Percentiles rank a stretch among this genome's conserved stretches.
Conservation (phyloP, 768 basidiomycete genomes). For the Leccinum disarticulatum region DNA sequence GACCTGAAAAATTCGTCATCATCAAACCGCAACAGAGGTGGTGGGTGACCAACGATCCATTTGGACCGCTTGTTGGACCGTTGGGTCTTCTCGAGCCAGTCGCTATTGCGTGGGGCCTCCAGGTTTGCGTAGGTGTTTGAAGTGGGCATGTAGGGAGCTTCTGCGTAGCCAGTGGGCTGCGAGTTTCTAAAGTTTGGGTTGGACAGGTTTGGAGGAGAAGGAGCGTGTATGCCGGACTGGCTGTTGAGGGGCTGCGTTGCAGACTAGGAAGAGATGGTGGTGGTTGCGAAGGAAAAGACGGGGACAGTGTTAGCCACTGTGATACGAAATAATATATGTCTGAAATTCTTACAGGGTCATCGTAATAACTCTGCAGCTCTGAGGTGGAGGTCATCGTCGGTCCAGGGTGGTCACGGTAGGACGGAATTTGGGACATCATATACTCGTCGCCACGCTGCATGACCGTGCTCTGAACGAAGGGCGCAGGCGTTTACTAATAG, state of each 20-base stretch:
- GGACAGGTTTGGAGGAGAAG: constrained; percentile 26
- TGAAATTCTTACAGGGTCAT: constrained; percentile 21
- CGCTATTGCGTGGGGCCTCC: constrained; percentile 33
- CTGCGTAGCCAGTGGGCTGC: constrained; percentile 23
- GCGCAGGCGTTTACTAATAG: background rate
- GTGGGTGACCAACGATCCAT: constrained; percentile 49
- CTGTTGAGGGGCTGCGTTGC: constrained; percentile 35
- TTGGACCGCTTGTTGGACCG: constrained; percentile 45
- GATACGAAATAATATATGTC: constrained; percentile 6
- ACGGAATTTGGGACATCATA: constrained; percentile 26
- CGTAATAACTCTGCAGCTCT: constrained; percentile 32
- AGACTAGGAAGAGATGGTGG: constrained; percentile 9
- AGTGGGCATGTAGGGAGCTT: constrained; percentile 25
- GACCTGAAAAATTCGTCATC: constrained; percentile 39
- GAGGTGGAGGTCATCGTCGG: constrained; percentile 11
- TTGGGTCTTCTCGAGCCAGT: constrained; percentile 41
- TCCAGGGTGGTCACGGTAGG: constrained; percentile 22
- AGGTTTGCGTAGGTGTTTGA: constrained; percentile 35
- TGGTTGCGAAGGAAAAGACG: background rate
- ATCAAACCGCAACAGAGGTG: background rate
- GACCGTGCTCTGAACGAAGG: background rate
- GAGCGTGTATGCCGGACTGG: constrained; percentile 38
- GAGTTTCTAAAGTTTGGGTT: constrained; percentile 27
- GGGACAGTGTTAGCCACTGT: background rate
- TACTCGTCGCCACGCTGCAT: constrained; percentile 29